Percentiles rank a stretch among this genome's conserved stretches.
phyloP scores from a whole-genome alignment of 148 eudicot genomes.

The Rhododendron ferrugineum region DNA sequence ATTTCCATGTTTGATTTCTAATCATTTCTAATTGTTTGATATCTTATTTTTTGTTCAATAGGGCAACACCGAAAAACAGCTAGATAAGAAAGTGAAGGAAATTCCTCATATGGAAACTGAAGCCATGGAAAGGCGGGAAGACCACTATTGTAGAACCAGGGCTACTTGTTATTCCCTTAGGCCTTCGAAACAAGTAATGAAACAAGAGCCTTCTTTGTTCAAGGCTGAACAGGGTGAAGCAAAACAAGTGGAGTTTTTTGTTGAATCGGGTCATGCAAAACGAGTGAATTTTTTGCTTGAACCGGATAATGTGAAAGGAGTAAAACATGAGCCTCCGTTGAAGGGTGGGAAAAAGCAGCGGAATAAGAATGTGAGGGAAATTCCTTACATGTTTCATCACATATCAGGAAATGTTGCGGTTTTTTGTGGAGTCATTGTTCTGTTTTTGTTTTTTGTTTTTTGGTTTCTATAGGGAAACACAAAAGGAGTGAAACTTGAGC shows the following conservation, averaged over 20 bases:
- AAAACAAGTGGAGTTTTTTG: background rate
- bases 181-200: background rate
- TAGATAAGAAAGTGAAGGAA: background rate
- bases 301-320: background rate
- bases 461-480: background rate
- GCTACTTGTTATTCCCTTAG: background rate
- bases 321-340: background rate
- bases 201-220: background rate
- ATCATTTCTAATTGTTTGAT: background rate
- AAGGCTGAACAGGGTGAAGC: background rate
- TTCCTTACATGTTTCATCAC: background rate
- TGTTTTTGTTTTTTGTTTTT: background rate
- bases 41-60: background rate
- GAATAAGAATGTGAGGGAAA: background rate
- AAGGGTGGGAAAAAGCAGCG: background rate
- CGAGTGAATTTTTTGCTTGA: background rate
- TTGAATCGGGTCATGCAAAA: background rate
- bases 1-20: background rate
- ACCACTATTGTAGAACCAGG: background rate
- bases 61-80: background rate
- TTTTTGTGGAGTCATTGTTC: background rate
- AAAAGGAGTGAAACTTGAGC: background rate
- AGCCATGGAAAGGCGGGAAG: background rate
- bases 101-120: background rate
- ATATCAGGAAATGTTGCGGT: background rate